Conservation (phyloP, 2,329 filamentous ascomycete genomes). For the Aspergillus brasiliensis region DNA sequence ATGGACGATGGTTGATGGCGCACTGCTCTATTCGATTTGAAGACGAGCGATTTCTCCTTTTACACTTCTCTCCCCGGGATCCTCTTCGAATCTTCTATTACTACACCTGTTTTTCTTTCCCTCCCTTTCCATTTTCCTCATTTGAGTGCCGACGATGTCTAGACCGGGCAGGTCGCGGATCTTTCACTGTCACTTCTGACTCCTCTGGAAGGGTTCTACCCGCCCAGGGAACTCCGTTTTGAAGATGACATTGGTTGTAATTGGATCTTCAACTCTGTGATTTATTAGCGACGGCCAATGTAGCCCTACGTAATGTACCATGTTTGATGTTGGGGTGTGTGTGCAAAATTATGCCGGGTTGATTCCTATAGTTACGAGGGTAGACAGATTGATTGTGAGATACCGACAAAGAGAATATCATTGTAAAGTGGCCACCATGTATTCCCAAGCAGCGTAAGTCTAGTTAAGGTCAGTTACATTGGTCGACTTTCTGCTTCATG, state of each 20-base stretch:
- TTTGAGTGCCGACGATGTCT: slow-evolving; percentile 1
- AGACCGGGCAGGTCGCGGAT: slow-evolving; percentile 2
- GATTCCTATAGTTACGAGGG: no score
- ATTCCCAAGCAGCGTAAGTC: no score
- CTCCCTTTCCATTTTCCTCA: background rate
- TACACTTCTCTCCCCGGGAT: slow-evolving; percentile 8
- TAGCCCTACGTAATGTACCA: slow-evolving; percentile 11
- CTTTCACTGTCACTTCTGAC: background rate
- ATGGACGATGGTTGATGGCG: slow-evolving; percentile 29
- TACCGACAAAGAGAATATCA: no score
- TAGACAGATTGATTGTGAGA: background rate
- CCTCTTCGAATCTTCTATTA: slow-evolving; percentile 8
- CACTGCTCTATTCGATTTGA: slow-evolving; percentile 22
- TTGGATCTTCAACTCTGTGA: slow-evolving; percentile 10
- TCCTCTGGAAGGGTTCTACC: background rate
- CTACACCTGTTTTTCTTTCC: background rate
- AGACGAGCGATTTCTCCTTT: slow-evolving; percentile 19
- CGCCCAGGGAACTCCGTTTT: background rate
- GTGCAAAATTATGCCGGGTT: background rate
- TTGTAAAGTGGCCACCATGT: no score
- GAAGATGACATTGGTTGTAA: slow-evolving; percentile 15
- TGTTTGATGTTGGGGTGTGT: background rate
- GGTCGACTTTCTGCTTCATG: no score
- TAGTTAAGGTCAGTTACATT: no score
- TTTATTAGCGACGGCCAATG: slow-evolving; percentile 6